Base-by-base conservation (phyloP, 2,329 filamentous ascomycete genomes). In the Neoarthrinium moseri region DNA sequence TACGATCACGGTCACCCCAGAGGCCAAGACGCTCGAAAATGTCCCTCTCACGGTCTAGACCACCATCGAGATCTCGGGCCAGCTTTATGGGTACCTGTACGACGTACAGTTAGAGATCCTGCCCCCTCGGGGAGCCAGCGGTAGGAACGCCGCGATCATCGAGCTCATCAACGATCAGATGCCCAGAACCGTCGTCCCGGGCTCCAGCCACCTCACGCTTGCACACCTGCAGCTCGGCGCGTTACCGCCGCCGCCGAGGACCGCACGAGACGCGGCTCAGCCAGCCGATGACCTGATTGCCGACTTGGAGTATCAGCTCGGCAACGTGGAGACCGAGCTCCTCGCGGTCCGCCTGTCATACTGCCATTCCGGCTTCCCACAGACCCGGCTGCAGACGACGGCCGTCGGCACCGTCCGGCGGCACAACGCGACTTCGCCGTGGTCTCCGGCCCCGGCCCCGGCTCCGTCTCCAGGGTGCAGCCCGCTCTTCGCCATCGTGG, bases 231-330 rank as follows among this genome's bases (percentile, higher is more conserved):
- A 60, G 5, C 60, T 77, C 10, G 54, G 63, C 33, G 45, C 51
- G 7, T 30, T 32, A n/a, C 46, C 45, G 23, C 46, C 18, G 39
- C 44, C 49, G 33, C 35, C 32, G 7, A 30, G 44, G 5, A 45
- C 43, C 12, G 45, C 48, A 7, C 62, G 70, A 43, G 24, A 55
- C 7, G 63, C 64, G 24, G 66, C 71, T 37, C 71, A 66, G 30
- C 74, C 80, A 0, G n/a, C n/a, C n/a, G 78, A 83, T 11, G 70
- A 77, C 32, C 64, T 84, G 24, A 80, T 86, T 13, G 71, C 78
- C 20, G 78, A 83, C 46, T 66, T 85, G 10, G 78, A 84, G 55
- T 64, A 68, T 23, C 73, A 82, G 45, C 71, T 85, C 3, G 78
- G 80, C 23, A 67, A 70, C 43, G 66, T 66, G 4, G 60, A 60